Percentiles rank a stretch among this genome's conserved stretches.
Conservation (phyloP, 164 flowering plant genomes). For the Tetracentron sinense region DNA sequence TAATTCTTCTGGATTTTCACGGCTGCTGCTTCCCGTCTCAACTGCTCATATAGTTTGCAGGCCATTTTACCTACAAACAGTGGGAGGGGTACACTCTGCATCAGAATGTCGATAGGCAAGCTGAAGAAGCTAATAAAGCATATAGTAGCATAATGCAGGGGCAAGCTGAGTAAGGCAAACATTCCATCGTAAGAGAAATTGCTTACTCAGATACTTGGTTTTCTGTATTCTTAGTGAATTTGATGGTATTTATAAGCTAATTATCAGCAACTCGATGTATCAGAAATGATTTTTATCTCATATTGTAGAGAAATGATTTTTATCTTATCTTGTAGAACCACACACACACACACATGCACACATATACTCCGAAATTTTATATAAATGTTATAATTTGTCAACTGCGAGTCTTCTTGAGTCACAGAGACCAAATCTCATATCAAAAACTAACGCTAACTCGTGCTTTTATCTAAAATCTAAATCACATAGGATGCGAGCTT, state of each 20-base stretch:
- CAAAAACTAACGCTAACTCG: neutral
- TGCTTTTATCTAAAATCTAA: neutral
- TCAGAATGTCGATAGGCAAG: neutral
- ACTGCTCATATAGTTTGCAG: constrained; percentile 58
- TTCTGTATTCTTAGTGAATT: neutral
- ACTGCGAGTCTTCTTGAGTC: neutral
- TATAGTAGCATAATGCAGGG: neutral
- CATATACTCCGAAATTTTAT: neutral
- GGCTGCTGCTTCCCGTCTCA: constrained; percentile 81
- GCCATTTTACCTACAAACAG: constrained; percentile 59
- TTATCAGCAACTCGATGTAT: too few relatives aligned
- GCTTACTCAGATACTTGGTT: neutral
- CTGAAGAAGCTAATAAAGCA: constrained; percentile 1
- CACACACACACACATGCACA: too few relatives aligned
- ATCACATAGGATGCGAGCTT: neutral
- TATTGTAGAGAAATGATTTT: too few relatives aligned
- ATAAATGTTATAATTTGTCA: neutral
- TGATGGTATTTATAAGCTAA: neutral
- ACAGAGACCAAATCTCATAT: neutral
- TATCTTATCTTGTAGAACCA: too few relatives aligned
- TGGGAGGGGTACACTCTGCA: neutral
- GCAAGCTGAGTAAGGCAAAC: neutral
- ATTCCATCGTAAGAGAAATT: neutral
- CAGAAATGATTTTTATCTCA: too few relatives aligned
- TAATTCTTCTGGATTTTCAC: constrained; percentile 78